Evolutionary conservation across 345 rosid species (phyloP).

Genomic region (Abelmoschus esculentus): DNA sequence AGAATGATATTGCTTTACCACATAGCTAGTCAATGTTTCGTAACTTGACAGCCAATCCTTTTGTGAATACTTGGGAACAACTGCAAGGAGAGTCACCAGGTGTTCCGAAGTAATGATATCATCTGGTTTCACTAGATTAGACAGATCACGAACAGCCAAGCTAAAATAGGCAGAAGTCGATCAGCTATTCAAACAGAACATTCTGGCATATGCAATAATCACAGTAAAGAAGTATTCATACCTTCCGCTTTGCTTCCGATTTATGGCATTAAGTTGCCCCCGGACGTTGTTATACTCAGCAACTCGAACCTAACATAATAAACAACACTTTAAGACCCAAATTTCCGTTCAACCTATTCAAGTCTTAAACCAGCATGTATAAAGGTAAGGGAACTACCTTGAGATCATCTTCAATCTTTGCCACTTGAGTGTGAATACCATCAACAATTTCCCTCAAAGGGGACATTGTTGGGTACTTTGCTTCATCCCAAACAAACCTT

Average conservation of each 20-base stretch:
- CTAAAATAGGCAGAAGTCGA: slow-evolving; percentile 37
- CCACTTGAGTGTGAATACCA: slow-evolving; percentile 69
- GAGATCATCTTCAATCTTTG: slow-evolving; percentile 98
- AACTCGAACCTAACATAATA: slow-evolving; percentile 70
- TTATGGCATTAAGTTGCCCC: slow-evolving; percentile 90
- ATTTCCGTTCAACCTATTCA: neutral
- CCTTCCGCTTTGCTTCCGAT: slow-evolving; percentile 98
- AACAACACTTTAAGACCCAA: slow-evolving; percentile 9
- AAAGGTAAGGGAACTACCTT: slow-evolving; percentile 44
- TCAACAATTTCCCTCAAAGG: slow-evolving; percentile 85
- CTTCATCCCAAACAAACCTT: slow-evolving; percentile 98
- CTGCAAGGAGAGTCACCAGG: slow-evolving; percentile 72
- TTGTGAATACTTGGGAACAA: slow-evolving; percentile 91
- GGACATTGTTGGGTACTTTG: slow-evolving; percentile 90
- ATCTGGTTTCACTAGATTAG: slow-evolving; percentile 82
- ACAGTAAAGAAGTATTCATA: slow-evolving; percentile 13
- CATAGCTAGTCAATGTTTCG: slow-evolving; percentile 83
- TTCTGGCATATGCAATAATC: neutral
- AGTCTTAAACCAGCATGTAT: neutral
- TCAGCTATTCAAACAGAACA: slow-evolving; percentile 13
- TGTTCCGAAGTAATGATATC: slow-evolving; percentile 82
- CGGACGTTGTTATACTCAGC: slow-evolving; percentile 93
- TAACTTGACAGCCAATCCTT: slow-evolving; percentile 96
- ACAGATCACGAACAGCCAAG: slow-evolving; percentile 98
- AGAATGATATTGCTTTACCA: slow-evolving; percentile 47